A percentile compares a stretch with the other conserved stretches of the same genome.
phyloP scores from a whole-genome alignment of 2,329 filamentous ascomycete species.

The Fusarium setosum region DNA sequence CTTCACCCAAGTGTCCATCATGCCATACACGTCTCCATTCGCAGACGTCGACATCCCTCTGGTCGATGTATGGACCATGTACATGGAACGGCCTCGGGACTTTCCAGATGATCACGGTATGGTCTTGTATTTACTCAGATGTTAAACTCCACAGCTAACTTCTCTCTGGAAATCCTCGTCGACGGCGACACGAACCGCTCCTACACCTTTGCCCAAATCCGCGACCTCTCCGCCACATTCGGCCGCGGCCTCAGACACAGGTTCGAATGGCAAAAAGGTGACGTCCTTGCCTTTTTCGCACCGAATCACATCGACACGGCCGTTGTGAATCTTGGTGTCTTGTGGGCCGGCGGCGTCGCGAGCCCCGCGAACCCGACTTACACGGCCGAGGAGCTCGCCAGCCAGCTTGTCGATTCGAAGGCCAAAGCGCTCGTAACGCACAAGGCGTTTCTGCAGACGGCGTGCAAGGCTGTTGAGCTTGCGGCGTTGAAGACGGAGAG shows the following conservation, averaged over 20 bases:
- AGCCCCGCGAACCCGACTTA: conserved; percentile 93
- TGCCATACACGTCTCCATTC: conserved; percentile 79
- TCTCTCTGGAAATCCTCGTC: conserved; percentile 70
- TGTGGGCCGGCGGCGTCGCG: conserved; percentile 85
- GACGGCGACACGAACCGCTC: conserved; percentile 75
- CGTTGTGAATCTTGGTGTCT: conserved; percentile 78
- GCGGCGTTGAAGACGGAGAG: conserved; percentile 77
- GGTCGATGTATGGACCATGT: conserved; percentile 80
- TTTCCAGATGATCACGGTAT: conserved; percentile 81
- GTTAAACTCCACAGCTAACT: neutral
- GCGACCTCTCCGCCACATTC: conserved; percentile 76
- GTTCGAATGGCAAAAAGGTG: conserved; percentile 84
- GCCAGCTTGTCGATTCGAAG: conserved; percentile 82
- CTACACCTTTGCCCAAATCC: conserved; percentile 79
- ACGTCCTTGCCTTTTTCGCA: conserved; percentile 85
- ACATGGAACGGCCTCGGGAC: conserved; percentile 77
- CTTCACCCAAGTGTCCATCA: conserved; percentile 48
- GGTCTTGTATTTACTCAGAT: conserved; percentile 20
- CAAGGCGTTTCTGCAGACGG: conserved; percentile 70
- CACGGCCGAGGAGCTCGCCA: conserved; percentile 83
- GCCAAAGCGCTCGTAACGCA: conserved; percentile 84
- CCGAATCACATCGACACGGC: conserved; percentile 90
- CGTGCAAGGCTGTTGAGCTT: conserved; percentile 73
- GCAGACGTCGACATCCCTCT: conserved; percentile 76
- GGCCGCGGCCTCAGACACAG: conserved; percentile 80